These are phyloP conservation scores for Castanea mollissima DNA, from an alignment of 306 rosid species.

Conservation along the genomic window DNA sequence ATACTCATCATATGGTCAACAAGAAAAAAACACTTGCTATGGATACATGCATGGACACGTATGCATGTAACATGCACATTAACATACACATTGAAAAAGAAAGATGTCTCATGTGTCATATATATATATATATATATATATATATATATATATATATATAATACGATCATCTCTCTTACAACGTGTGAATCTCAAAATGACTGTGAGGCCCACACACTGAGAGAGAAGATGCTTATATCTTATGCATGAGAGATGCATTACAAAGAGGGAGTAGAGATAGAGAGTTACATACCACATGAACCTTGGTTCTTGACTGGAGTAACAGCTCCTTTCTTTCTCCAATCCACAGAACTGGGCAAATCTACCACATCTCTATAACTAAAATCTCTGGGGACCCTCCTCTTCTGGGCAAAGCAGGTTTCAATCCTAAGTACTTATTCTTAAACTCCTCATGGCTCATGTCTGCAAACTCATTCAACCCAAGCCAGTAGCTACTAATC, in stretches of 20 bases:
- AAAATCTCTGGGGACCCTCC: constrained; percentile 42
- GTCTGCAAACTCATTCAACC: constrained; percentile 74
- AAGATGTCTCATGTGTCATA: too few species aligned
- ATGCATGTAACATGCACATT: too few species aligned
- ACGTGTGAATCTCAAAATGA: too few species aligned
- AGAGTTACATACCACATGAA: constrained; percentile 54
- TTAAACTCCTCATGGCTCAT: constrained; percentile 63
- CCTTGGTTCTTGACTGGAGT: constrained; percentile 67
- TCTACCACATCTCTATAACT: constrained; percentile 39
- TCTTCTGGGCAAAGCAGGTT: constrained; percentile 25
- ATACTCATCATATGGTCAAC: neutral
- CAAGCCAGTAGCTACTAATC: constrained; percentile 62
- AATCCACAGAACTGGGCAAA: constrained; percentile 65
- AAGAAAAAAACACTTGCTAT: too few species aligned
- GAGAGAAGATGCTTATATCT: too few species aligned
- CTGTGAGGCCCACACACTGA: too few species aligned
- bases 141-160: too few species aligned
- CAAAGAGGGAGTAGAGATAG: neutral
- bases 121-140: too few species aligned
- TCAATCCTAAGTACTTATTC: constrained; percentile 48
- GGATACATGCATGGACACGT: too few species aligned
- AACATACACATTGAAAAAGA: too few species aligned
- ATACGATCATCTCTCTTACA: too few species aligned
- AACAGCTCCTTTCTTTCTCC: constrained; percentile 85
- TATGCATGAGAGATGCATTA: too few species aligned